These are phyloP conservation scores for Neurospora sublineolata DNA, from an alignment of 495 filamentous ascomycete species.

Conservation along the genomic window DNA sequence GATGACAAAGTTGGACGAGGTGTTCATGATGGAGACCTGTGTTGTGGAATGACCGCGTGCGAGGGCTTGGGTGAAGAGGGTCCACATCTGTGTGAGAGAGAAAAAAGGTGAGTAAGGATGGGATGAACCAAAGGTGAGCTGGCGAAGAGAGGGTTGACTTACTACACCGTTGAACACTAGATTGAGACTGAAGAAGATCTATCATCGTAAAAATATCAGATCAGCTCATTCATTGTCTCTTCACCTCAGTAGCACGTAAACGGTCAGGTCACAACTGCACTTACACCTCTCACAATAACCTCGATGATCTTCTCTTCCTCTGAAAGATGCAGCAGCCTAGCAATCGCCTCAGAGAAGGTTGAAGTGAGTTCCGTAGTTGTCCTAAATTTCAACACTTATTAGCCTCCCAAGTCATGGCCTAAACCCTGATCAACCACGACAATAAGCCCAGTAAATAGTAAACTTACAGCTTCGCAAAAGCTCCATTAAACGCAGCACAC, in stretches of 20 bases:
- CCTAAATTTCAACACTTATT: constrained; percentile 26
- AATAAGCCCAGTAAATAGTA: not conserved
- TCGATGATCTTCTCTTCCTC: constrained; percentile 46
- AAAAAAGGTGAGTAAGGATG: not conserved
- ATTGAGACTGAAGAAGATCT: constrained; percentile 84
- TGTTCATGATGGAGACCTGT: constrained; percentile 88
- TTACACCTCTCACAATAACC: constrained; percentile 55
- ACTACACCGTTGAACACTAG: constrained; percentile 75
- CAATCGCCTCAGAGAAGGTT: constrained; percentile 51
- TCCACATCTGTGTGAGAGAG: constrained; percentile 61
- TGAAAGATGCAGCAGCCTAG: constrained; percentile 47
- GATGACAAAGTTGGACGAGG: constrained; percentile 80
- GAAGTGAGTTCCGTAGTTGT: constrained; percentile 79
- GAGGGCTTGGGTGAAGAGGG: constrained; percentile 72
- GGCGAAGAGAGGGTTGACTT: constrained; percentile 14
- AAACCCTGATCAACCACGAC: not conserved
- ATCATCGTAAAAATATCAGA: not conserved
- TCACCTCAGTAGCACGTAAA: not conserved
- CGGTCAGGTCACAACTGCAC: constrained; percentile 12
- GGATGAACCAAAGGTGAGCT: not conserved
- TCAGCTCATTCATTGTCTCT: not conserved
- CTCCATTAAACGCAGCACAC: constrained; percentile 87
- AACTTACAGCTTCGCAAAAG: constrained; percentile 87
- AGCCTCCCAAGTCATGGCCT: not conserved
- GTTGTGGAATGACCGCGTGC: constrained; percentile 74